Evolutionary conservation across 2,329 filamentous ascomycete species (phyloP), one percentile per base, ranked within the genome.

Genomic region (Fusarium staphyleae): DNA sequence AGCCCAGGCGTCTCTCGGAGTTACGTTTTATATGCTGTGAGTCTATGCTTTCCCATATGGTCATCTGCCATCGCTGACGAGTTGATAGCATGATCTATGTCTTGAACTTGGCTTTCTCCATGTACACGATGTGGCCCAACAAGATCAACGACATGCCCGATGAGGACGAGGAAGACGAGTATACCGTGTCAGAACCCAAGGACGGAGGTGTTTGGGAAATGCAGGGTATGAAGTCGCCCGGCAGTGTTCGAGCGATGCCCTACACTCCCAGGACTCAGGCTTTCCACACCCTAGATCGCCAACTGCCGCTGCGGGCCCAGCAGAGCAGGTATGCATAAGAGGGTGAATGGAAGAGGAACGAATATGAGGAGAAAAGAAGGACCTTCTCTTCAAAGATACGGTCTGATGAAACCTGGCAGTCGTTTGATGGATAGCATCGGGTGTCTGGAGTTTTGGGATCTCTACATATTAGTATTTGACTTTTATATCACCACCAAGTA

Each of bases 241-340:
- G 67, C 5, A 68, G 66, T 10, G 61, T 48, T 18, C 62, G 58
- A 28, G 60, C 63, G 12, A 60, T 77, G 59, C 83, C 84, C 0
- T 88, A 81, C 59, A 89, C 87, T 6, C 87, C 87, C 5, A 73
- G 87, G 60, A 89, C 87, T 13, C 79, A 84, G 69, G 87, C 87
- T 1, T 90, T 90, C 69, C 80, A 88, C 66, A 80, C 81, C 11
- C 74, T 88, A 40, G 82, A 87, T 57, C 74, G 84, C 49, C 81
- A 82, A 65, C 69, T 86, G 52, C 83, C 84, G 3, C 68, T 84
- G 40, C 75, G 81, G 45, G 63, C 71, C 19, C 66, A 75, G 30
- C 66, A 66, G 32, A 41, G 39, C n/a, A 59, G 62, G 32, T 65
- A 37, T 13, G 47, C 40, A 24, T 67, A 26, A 48, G 45, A 3